phyloP scores from a whole-genome alignment of 2,329 filamentous ascomycete genomes.

The Ophiostoma novo-ulmi region DNA sequence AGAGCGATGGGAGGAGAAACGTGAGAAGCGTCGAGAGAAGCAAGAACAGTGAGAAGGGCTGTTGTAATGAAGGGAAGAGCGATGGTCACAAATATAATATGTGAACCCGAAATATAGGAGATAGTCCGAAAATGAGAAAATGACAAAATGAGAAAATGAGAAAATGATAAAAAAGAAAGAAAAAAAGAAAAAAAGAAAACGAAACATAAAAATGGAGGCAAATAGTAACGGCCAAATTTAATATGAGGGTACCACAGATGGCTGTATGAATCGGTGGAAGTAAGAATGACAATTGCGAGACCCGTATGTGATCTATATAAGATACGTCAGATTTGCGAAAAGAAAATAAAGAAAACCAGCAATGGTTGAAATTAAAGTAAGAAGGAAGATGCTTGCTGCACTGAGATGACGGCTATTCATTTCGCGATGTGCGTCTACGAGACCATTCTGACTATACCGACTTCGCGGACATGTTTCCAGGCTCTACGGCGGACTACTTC shows the following conservation, averaged over 20 bases:
- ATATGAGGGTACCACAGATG: neutral
- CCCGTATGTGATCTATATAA: neutral
- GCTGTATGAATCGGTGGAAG: neutral
- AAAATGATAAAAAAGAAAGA: neutral
- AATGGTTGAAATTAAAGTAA: neutral
- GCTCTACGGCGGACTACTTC: neutral
- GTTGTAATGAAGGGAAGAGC: slow-evolving; percentile 15
- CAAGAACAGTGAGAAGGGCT: slow-evolving; percentile 9
- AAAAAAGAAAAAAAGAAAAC: neutral
- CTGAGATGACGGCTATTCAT: neutral
- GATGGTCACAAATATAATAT: neutral
- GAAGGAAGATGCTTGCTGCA: neutral
- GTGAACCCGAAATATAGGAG: neutral
- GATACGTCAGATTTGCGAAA: neutral
- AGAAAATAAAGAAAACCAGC: neutral
- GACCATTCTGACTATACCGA: neutral
- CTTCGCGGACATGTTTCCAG: neutral
- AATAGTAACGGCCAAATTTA: neutral
- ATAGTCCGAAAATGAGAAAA: neutral
- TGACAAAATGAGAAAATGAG: neutral
- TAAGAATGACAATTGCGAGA: neutral
- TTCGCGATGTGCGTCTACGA: neutral
- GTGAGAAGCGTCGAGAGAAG: neutral
- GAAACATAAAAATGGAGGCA: neutral
- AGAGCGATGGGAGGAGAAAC: slow-evolving; percentile 10